Percentiles rank a stretch among this genome's conserved stretches.
phyloP scores from a whole-genome alignment of 2,329 filamentous ascomycete species.

The Karstenula rhodostoma region DNA sequence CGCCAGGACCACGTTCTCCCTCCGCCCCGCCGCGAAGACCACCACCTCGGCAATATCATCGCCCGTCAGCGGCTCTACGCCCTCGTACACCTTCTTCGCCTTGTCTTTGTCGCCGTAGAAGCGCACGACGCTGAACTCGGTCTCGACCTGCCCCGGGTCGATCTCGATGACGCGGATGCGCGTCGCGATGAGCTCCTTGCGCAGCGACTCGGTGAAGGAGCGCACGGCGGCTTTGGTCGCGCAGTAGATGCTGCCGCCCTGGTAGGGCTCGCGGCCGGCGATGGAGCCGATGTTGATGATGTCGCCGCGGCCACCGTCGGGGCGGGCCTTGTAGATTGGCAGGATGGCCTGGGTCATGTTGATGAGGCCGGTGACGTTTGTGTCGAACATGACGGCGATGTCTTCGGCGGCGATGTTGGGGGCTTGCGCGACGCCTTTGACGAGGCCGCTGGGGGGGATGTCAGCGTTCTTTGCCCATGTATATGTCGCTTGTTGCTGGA shows the following conservation, averaged over 20 bases:
- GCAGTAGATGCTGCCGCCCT: constrained; percentile 89
- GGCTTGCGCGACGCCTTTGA: constrained; percentile 85
- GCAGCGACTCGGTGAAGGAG: constrained; percentile 81
- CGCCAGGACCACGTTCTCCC: constrained; percentile 90
- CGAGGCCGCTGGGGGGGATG: constrained; percentile 72
- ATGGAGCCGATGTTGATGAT: constrained; percentile 96
- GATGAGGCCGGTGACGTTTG: constrained; percentile 94
- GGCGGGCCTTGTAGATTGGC: constrained; percentile 75
- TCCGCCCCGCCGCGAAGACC: constrained; percentile 82
- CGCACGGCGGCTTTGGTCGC: constrained; percentile 89
- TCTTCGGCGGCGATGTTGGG: constrained; percentile 84
- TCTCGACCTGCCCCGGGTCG: constrained; percentile 93
- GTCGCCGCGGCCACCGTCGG: constrained; percentile 80
- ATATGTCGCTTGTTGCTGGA: neutral
- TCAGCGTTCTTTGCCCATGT: too few relatives aligned
- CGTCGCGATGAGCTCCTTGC: constrained; percentile 82
- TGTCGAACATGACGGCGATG: constrained; percentile 86
- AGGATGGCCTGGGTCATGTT: constrained; percentile 95
- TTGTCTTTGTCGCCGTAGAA: constrained; percentile 90
- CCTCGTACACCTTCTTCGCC: constrained; percentile 87
- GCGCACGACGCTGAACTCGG: constrained; percentile 87
- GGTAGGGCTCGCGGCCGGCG: constrained; percentile 86
- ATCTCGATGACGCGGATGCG: constrained; percentile 86
- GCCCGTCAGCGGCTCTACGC: constrained; percentile 76
- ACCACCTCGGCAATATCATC: constrained; percentile 92